Evolutionary conservation across 768 basidiomycete species (phyloP).

Genomic region (Amylocystis lapponica): DNA sequence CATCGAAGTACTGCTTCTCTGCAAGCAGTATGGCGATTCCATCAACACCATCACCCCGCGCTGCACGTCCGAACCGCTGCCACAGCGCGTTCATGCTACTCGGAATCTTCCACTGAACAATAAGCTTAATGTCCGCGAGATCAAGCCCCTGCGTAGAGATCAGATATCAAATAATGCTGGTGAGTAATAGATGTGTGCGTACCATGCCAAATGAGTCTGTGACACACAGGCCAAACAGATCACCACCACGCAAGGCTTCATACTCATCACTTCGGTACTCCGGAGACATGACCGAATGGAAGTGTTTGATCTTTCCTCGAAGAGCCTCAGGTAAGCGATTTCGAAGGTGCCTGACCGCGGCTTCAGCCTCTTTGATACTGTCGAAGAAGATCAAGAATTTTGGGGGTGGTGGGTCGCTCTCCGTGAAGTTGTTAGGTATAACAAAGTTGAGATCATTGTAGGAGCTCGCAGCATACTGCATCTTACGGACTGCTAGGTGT

Average conservation of each 20-base stretch:
- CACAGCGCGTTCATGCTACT: constrained; percentile 23
- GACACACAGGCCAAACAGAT: constrained; percentile 22
- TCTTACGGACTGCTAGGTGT: not conserved
- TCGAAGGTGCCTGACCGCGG: not conserved
- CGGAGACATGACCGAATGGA: constrained; percentile 23
- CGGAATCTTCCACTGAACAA: constrained; percentile 29
- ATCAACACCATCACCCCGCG: constrained; percentile 4
- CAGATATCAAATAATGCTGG: not conserved
- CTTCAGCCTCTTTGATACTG: constrained; percentile 12
- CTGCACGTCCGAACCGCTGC: constrained; percentile 32
- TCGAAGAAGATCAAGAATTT: constrained; percentile 25
- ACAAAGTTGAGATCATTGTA: not conserved
- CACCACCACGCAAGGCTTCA: constrained; percentile 10
- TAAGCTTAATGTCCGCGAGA: constrained; percentile 26
- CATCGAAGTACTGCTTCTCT: constrained; percentile 10
- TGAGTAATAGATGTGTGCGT: constrained; percentile 3
- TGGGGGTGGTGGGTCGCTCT: not conserved
- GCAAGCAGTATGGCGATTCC: constrained; percentile 12
- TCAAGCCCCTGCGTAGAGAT: constrained; percentile 36
- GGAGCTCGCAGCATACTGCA: not conserved
- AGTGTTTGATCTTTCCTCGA: constrained; percentile 18
- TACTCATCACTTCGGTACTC: constrained; percentile 14
- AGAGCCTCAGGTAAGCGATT: not conserved
- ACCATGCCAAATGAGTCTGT: constrained; percentile 34
- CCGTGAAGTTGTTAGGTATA: not conserved